Base-by-base conservation (phyloP, 2,329 filamentous ascomycete genomes). In the Pseudogymnoascus sp. region DNA sequence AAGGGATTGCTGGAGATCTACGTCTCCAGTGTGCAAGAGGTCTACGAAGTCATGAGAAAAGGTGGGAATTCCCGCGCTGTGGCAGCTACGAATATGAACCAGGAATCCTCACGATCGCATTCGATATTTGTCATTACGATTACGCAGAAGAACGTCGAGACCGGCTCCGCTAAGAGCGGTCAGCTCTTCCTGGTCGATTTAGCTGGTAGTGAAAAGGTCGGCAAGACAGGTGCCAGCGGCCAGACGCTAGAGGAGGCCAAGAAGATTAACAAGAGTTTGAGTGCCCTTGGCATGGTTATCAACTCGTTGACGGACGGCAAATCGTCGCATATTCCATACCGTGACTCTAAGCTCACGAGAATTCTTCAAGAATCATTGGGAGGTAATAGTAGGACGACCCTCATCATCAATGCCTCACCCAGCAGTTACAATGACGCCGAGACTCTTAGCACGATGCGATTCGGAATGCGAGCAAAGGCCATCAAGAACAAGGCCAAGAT, bases 401-500 rank as follows among this genome's bases (percentile, higher is more conserved):
- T 99, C 65, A 97, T 99, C 72, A 96, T 99, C 81, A 97, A 97
- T 76, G 97, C 93, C 76, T 97, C 95, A n/a, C 95, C 95, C 1
- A 96, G 91, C 78, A 96, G 91, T 74, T 97, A 97, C 80, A 97
- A 99, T 80, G 93, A 97, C 78, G 86, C 88, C 62, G 95, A 99
- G 79, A 97, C 95, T 0, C 79, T 97, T 59, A 89, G 92, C 68
- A 99, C 95, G 0, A 79, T 99, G 65, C 86, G 93, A 53, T 99
- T 97, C 74, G 95, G 95, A 80, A 96, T 95, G 77, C 84, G 95
- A 74, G 95, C 95, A 64, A 99, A 99, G 81, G 90, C 91, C 0
- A 99, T 99, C 81, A 97, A 97, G 88, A 97, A 97, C 81, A 97
- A 97, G 83, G 95, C 95, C 77, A 99, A 97, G 88, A 89, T 99